Evolutionary conservation across 805 yeast species (phyloP).

Genomic region (Wickerhamiella kurtzmanii): DNA sequence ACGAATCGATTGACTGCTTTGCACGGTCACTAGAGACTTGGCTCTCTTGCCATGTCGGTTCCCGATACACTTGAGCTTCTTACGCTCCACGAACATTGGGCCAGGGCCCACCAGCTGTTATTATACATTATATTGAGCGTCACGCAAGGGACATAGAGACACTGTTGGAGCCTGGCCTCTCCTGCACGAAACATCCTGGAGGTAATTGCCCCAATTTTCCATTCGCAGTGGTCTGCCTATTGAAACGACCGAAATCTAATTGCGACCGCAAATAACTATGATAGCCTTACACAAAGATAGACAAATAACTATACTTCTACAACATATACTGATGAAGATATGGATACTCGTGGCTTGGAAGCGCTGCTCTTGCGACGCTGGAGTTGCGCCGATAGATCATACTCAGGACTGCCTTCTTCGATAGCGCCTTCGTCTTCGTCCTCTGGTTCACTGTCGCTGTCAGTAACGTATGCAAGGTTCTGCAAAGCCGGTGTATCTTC

Average conservation of each 20-base stretch:
- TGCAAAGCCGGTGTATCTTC: neutral
- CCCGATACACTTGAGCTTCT: too few species aligned
- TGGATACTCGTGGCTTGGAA: neutral
- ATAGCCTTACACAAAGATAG: neutral
- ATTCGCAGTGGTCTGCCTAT: neutral
- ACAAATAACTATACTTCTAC: neutral
- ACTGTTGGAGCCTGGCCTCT: too few species aligned
- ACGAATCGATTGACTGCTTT: too few species aligned
- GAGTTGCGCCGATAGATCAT: neutral
- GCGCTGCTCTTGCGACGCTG: neutral
- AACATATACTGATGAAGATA: neutral
- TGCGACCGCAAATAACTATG: neutral
- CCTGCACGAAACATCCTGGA: neutral
- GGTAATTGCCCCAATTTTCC: neutral
- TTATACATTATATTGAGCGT: too few species aligned
- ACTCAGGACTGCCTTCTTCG: neutral
- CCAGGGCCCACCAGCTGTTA: too few species aligned
- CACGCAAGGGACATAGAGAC: too few species aligned
- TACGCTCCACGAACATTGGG: too few species aligned
- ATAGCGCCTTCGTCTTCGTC: neutral
- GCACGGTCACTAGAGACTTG: too few species aligned
- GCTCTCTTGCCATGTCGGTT: too few species aligned
- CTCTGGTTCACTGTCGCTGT: conserved; percentile 1
- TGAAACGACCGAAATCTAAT: neutral
- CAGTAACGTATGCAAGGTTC: conserved; percentile 1